phyloP scores from a whole-genome alignment of 176 grass and related monocot species.

The Zea luxurians region DNA sequence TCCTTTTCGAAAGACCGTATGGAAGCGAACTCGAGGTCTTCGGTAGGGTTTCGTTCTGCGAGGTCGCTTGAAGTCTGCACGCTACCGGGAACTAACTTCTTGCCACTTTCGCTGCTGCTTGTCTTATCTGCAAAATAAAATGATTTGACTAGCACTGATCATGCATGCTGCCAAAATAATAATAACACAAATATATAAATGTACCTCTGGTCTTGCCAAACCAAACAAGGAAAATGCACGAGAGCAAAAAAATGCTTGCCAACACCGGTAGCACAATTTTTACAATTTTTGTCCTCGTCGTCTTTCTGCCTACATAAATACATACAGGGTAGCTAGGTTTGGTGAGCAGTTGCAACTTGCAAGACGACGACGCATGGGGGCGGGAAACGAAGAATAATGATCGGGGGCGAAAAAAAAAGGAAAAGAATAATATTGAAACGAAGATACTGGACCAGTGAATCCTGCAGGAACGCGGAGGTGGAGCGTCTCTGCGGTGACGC shows the following conservation, averaged over 20 bases:
- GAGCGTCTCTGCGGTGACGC: slow-evolving; percentile 32
- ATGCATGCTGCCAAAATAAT: not conserved
- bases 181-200: not conserved
- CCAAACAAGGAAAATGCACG: slow-evolving; percentile 34
- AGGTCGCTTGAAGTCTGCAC: slow-evolving; percentile 24
- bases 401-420: not conserved
- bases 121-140: slow-evolving; percentile 19
- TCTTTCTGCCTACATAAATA: slow-evolving; percentile 17
- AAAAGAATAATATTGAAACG: not conserved
- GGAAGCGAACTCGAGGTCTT: slow-evolving; percentile 41
- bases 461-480: slow-evolving; percentile 44
- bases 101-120: slow-evolving; percentile 18
- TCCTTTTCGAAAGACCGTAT: slow-evolving; percentile 32
- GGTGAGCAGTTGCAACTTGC: slow-evolving; percentile 3
- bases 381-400: not conserved
- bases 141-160: not conserved
- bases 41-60: not conserved
- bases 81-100: slow-evolving; percentile 19
- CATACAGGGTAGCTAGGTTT: not conserved
- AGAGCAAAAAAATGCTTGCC: not conserved
- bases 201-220: slow-evolving; percentile 35
- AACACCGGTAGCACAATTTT: slow-evolving; percentile 32
- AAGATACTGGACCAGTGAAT: slow-evolving; percentile 1
- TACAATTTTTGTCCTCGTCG: not conserved
- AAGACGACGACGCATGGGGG: not conserved